These are phyloP conservation scores for Colletotrichum sp. DNA, from an alignment of 2,329 filamentous ascomycete species.

Conservation along the genomic window DNA sequence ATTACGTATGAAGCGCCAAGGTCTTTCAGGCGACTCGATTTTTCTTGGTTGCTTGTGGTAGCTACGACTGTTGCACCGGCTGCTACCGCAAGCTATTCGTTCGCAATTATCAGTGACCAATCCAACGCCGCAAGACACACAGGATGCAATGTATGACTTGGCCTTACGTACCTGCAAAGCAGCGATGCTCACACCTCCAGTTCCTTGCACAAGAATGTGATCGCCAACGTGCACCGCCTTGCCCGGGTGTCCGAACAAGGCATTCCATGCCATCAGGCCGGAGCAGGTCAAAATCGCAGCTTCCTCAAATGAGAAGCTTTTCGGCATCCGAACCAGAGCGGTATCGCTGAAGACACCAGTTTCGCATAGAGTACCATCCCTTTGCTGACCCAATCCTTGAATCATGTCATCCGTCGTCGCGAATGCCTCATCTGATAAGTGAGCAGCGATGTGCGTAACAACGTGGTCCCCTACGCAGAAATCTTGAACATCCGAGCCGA, in stretches of 20 bases:
- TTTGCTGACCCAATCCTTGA: too few relatives aligned
- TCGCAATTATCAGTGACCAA: too few relatives aligned
- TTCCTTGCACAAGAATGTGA: slow-evolving; percentile 43
- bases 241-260: slow-evolving; percentile 50
- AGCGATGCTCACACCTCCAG: slow-evolving; percentile 42
- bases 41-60: too few relatives aligned
- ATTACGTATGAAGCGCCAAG: too few relatives aligned
- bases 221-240: slow-evolving; percentile 40
- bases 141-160: too few relatives aligned
- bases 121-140: too few relatives aligned
- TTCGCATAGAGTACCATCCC: background rate
- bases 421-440: too few relatives aligned
- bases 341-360: background rate
- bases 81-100: too few relatives aligned
- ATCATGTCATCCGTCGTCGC: too few relatives aligned
- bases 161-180: slow-evolving; percentile 29
- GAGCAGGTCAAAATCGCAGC: slow-evolving; percentile 54
- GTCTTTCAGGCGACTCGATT: too few relatives aligned
- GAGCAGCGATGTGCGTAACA: too few relatives aligned
- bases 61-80: too few relatives aligned
- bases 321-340: background rate
- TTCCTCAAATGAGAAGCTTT: background rate
- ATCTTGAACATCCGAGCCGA: background rate
- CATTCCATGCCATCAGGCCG: slow-evolving; percentile 56
- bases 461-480: background rate